Evolutionary conservation across 2,329 filamentous ascomycete species (phyloP).

Genomic region (Dendryphion nanum): DNA sequence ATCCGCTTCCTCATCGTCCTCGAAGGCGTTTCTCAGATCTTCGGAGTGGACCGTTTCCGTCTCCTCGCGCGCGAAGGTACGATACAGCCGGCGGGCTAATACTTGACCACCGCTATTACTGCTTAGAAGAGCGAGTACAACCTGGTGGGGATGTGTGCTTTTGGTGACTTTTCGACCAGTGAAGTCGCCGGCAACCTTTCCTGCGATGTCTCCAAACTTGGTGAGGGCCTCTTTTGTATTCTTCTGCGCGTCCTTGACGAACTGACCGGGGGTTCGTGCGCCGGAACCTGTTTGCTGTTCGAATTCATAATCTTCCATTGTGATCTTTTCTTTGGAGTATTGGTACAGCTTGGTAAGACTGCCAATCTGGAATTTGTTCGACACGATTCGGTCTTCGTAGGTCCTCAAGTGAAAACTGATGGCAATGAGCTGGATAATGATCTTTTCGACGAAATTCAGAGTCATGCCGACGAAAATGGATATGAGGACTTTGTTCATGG

Average conservation of each 20-base stretch:
- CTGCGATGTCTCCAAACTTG: constrained; percentile 82
- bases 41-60: constrained; percentile 75
- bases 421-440: constrained; percentile 91
- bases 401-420: constrained; percentile 90
- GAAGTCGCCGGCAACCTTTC: constrained; percentile 85
- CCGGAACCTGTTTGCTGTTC: constrained; percentile 61
- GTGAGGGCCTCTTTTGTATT: constrained; percentile 73
- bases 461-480: constrained; percentile 75
- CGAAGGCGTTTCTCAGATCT: constrained; percentile 76
- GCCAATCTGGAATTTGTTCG: constrained; percentile 87
- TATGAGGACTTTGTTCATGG: constrained; percentile 83
- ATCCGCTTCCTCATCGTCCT: constrained; percentile 80
- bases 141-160: constrained; percentile 78
- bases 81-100: constrained; percentile 81
- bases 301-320: constrained; percentile 73
- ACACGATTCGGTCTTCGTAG: constrained; percentile 84
- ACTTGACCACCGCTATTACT: constrained; percentile 75
- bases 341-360: constrained; percentile 64
- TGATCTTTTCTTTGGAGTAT: constrained; percentile 63
- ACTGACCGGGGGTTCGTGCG: constrained; percentile 69
- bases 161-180: constrained; percentile 69
- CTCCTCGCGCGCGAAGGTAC: constrained; percentile 74
- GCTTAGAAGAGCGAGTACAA: constrained; percentile 74
- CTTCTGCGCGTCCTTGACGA: constrained; percentile 67
- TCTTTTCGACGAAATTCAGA: constrained; percentile 87